Evolutionary conservation across 352 stramenopile species (phyloP).

Genomic region (Thalassiosira gravida): DNA sequence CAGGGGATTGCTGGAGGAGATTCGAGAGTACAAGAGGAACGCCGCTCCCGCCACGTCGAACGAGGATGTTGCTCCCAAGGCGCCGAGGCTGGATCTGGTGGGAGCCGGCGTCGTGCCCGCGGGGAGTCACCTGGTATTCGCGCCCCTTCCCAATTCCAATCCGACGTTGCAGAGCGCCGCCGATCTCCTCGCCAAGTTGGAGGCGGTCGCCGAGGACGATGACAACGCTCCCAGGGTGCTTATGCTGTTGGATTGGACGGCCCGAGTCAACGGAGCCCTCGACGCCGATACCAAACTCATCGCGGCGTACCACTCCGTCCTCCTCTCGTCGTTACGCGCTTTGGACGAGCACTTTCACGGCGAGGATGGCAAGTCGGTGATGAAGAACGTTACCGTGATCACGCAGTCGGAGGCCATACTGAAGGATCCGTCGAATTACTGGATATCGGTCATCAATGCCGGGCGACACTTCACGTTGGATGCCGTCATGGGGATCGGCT

Average conservation of each 20-base stretch:
- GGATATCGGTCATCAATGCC: conserved; percentile 88
- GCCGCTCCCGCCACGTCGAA: conserved; percentile 20
- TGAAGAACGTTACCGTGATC: conserved; percentile 79
- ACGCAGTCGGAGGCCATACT: conserved; percentile 86
- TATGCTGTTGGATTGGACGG: conserved; percentile 83
- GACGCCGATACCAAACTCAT: conserved; percentile 82
- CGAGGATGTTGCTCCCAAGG: conserved; percentile 29
- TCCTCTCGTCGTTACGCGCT: conserved; percentile 71
- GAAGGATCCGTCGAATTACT: conserved; percentile 86
- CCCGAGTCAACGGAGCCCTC: conserved; percentile 72
- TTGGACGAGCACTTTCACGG: conserved; percentile 56
- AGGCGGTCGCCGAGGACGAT: conserved; percentile 30
- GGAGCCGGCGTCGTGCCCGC: conserved; percentile 58
- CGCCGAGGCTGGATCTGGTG: conserved; percentile 67
- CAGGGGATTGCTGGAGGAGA: conserved; percentile 93
- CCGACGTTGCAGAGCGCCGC: conserved; percentile 77
- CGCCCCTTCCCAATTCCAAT: conserved; percentile 68
- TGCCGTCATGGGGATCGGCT: conserved; percentile 74
- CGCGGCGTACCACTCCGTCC: conserved; percentile 69
- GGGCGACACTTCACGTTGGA: conserved; percentile 85
- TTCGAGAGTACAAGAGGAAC: conserved; percentile 93
- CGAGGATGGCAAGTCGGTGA: conserved; percentile 34
- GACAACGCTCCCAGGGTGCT: conserved; percentile 62
- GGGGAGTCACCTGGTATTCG: conserved; percentile 79
- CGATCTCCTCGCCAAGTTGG: conserved; percentile 69